A percentile compares a stretch with the other conserved stretches of the same genome.
Conservation (phyloP, 768 basidiomycete species). For the Panaeolus papilionaceus region DNA sequence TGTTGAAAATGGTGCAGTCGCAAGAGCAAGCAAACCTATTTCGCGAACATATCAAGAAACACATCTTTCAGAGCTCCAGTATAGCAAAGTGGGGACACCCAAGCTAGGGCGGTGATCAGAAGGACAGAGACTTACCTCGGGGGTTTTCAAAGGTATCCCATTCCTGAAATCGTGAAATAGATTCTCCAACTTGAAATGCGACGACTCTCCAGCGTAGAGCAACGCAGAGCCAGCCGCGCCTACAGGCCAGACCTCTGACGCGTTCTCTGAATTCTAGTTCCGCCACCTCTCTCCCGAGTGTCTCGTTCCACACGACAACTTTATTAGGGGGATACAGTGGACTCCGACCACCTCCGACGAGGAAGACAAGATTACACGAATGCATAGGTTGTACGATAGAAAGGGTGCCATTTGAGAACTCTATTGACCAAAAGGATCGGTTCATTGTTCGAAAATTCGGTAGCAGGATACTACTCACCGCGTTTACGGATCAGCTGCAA, state of each 20-base stretch:
- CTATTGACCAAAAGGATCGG: constrained; percentile 43
- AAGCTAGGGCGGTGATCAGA: background rate
- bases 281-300: constrained; percentile 75
- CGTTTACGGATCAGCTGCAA: constrained; percentile 81
- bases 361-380: constrained; percentile 81
- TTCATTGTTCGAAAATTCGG: constrained; percentile 9
- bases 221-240: constrained; percentile 86
- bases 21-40: constrained; percentile 78
- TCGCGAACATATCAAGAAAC: constrained; percentile 11
- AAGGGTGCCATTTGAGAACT: constrained; percentile 80
- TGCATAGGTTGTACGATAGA: constrained; percentile 81
- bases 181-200: constrained; percentile 71
- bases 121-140: constrained; percentile 56
- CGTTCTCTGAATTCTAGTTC: constrained; percentile 90
- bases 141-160: constrained; percentile 92
- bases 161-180: constrained; percentile 67
- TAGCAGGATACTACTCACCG: constrained; percentile 50
- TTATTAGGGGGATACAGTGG: constrained; percentile 93
- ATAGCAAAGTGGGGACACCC: constrained; percentile 18
- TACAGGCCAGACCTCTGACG: constrained; percentile 79
- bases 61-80: constrained; percentile 24
- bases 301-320: constrained; percentile 90
- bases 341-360: constrained; percentile 87
- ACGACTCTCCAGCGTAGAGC: constrained; percentile 81
- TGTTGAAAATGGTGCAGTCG: constrained; percentile 78